These are phyloP conservation scores for Leishmania tarentolae DNA, from an alignment of 208 protist species.

Conservation along the genomic window DNA sequence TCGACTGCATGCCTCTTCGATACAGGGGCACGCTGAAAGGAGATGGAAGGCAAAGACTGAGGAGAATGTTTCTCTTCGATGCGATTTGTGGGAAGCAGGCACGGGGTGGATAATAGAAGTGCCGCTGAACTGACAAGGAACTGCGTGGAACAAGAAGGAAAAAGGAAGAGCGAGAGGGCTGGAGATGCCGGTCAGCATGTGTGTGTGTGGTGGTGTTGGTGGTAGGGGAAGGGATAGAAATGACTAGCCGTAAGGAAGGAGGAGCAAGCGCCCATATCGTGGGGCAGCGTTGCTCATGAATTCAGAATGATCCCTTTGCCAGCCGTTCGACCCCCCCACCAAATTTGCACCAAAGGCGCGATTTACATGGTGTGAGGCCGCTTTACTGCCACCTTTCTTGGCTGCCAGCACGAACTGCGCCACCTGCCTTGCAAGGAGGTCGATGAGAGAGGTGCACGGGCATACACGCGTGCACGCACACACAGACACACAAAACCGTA, in stretches of 20 bases:
- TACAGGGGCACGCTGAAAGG: not conserved
- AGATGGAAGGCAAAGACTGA: too few relatives aligned
- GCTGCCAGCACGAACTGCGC: not conserved
- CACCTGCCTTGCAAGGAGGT: not conserved
- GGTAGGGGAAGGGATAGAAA: not conserved
- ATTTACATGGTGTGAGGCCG: not conserved
- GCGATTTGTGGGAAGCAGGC: too few relatives aligned
- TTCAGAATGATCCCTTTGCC: not conserved
- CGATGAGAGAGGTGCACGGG: not conserved
- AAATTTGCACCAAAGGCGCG: not conserved
- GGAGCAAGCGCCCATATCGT: not conserved
- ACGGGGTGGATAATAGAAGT: too few relatives aligned
- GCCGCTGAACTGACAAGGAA: not conserved
- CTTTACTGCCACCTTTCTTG: not conserved
- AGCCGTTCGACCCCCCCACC: not conserved
- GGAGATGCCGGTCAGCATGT: not conserved
- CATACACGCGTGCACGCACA: not conserved
- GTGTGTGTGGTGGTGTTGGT: too few relatives aligned
- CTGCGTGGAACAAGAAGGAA: not conserved
- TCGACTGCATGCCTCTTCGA: not conserved
- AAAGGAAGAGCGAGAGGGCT: not conserved
- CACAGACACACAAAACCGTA: not conserved
- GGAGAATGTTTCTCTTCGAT: too few relatives aligned
- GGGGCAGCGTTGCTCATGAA: not conserved
- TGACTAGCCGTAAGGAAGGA: not conserved